Evolutionary conservation across 2,329 filamentous ascomycete species (phyloP), one percentile per base, ranked within the genome.

Genomic region (Chrysosporium queenslandicum): DNA sequence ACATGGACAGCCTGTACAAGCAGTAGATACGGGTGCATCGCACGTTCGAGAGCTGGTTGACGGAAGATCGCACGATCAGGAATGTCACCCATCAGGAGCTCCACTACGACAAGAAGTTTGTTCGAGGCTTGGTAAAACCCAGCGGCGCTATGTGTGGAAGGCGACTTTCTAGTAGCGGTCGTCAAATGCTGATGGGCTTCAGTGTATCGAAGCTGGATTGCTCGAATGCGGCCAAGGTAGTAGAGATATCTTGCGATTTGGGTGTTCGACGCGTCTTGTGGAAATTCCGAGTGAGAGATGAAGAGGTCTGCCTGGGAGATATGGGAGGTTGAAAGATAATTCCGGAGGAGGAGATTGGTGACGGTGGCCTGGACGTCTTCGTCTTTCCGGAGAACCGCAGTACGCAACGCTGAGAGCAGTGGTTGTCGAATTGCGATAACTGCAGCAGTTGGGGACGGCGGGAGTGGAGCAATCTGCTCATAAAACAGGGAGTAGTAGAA

Each of bases 1-100:
- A 95, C 87, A 56, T 92, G 88, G 49, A 98, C 92, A 27, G 92
- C 90, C 68, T 94, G 89, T 2, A 97, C 90, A 46, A 98, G 82
- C 55, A 90, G 77, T 70, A 98, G 86, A 75, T 98, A 98, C 1
- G 92, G 91, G 66, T 90, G 84, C 56, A 98, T 79, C 16, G 91
- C 82, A 59, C 84, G 80, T 74, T 97, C 92, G 63, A 97, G 81
- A 53, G 82, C 83, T 1, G 89, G 81, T 65, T 92, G 87, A 54
- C 92, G 86, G 81, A 98, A 98, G 52, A 91, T 85, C 14, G 89
- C 86, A 55, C 92, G 87, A 64, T 97, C 91, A 27, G 92, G 92
- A 60, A 98, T 98, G 65, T 98, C 92, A 58, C 92, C 92, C 92
- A 98, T 98, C 58, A 98, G 74, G 56, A 98, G 77, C 75, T 98